Percentiles rank a stretch among this genome's conserved stretches.
These are phyloP conservation scores for Pezicula neosporulosa DNA, from an alignment of 2,329 filamentous ascomycete species.

Conservation along the genomic window DNA sequence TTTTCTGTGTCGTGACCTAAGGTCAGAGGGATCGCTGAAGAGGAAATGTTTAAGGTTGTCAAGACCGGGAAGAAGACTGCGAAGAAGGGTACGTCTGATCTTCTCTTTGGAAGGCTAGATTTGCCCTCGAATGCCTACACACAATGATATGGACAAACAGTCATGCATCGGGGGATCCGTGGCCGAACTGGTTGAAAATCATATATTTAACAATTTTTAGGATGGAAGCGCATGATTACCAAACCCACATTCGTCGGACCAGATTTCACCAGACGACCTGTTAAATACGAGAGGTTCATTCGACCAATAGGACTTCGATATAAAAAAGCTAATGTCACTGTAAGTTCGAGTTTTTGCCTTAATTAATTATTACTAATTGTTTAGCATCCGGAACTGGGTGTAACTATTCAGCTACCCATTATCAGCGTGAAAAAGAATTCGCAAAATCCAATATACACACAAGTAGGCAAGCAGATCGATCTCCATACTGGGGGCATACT, in stretches of 20 bases:
- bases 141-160: too few relatives aligned
- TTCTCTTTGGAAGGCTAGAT: neutral
- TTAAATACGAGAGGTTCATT: conserved; percentile 69
- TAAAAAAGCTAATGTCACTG: conserved; percentile 66
- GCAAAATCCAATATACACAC: conserved; percentile 68
- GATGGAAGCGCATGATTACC: conserved; percentile 62
- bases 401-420: conserved; percentile 85
- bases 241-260: conserved; percentile 73
- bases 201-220: neutral
- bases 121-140: too few relatives aligned
- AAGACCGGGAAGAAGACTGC: conserved; percentile 93
- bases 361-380: conserved; percentile 25
- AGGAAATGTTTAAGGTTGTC: conserved; percentile 97
- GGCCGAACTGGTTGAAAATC: neutral
- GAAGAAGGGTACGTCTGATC: conserved; percentile 60
- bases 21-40: conserved; percentile 88
- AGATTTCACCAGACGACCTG: conserved; percentile 85
- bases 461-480: too few relatives aligned
- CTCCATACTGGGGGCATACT: too few relatives aligned
- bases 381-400: conserved; percentile 68
- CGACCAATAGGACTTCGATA: conserved; percentile 75
- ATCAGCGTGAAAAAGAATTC: conserved; percentile 77
- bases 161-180: too few relatives aligned
- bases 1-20: conserved; percentile 92
- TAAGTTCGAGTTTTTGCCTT: neutral